Conservation (phyloP, 306 rosid genomes). For the Acacia melanoxylon region DNA sequence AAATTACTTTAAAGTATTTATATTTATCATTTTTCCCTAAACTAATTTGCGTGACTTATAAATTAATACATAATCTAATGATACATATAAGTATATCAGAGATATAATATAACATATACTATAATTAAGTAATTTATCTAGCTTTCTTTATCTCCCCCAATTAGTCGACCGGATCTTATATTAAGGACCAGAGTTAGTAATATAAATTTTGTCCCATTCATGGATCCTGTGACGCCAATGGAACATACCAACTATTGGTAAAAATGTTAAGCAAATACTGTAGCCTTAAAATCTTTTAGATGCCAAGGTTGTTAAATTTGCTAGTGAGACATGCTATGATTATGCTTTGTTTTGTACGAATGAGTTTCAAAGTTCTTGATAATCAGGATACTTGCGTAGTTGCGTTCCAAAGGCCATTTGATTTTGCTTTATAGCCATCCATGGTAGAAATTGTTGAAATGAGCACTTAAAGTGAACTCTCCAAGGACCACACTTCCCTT, state of each 20-base stretch:
- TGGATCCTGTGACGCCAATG: not conserved
- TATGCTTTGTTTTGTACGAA: not conserved
- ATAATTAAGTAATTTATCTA: no score
- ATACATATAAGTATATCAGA: no score
- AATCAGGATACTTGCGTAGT: not conserved
- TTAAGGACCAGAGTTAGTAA: no score
- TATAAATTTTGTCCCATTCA: not conserved
- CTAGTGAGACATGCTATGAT: not conserved
- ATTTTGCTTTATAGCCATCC: not conserved
- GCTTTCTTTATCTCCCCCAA: no score
- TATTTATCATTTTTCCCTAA: no score
- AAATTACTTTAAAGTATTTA: no score
- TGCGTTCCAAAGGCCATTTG: not conserved
- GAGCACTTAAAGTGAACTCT: not conserved
- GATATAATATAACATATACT: no score
- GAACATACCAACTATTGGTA: not conserved
- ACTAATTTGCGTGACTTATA: no score
- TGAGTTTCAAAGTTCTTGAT: not conserved
- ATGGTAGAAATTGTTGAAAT: not conserved
- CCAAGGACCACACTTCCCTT: not conserved
- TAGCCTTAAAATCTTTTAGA: not conserved
- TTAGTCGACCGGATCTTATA: no score
- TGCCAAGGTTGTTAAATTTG: not conserved
- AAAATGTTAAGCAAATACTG: not conserved
- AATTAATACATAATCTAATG: no score